These are phyloP conservation scores for Colletotrichum sojae DNA, from an alignment of 2,329 filamentous ascomycete genomes.

Conservation along the genomic window DNA sequence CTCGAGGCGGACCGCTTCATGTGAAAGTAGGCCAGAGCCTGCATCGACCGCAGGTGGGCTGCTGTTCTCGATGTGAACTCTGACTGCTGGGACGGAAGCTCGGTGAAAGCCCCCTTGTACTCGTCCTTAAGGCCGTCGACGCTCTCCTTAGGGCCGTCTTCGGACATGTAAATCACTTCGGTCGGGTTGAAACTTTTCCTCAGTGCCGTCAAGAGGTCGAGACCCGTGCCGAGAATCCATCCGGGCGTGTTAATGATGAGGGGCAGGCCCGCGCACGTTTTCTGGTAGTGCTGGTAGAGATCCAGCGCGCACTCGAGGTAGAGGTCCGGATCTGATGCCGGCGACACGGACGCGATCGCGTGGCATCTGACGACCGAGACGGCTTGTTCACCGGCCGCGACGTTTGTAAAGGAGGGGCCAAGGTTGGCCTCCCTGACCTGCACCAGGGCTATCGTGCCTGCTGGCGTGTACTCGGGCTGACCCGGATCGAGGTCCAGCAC, in stretches of 20 bases:
- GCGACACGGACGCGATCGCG: constrained; percentile 74
- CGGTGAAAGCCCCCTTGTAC: constrained; percentile 60
- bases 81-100: constrained; percentile 72
- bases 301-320: constrained; percentile 76
- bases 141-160: constrained; percentile 71
- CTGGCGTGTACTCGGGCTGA: constrained; percentile 81
- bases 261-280: constrained; percentile 60
- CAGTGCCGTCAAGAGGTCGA: constrained; percentile 74
- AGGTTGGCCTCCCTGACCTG: constrained; percentile 73
- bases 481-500: constrained; percentile 82
- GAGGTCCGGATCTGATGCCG: constrained; percentile 76
- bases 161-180: constrained; percentile 78
- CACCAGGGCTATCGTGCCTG: constrained; percentile 78
- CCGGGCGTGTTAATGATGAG: constrained; percentile 82
- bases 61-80: constrained; percentile 72
- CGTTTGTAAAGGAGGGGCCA: constrained; percentile 77
- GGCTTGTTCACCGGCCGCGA: constrained; percentile 46
- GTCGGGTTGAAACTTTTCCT: constrained; percentile 68
- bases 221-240: constrained; percentile 79
- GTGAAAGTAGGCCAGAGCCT: constrained; percentile 87
- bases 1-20: constrained; percentile 37
- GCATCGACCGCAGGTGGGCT: constrained; percentile 79
- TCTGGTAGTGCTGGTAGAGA: constrained; percentile 71
- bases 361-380: constrained; percentile 70
- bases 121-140: constrained; percentile 66